Evolutionary conservation across 2,329 filamentous ascomycete genomes (phyloP), one percentile per base, ranked within the genome.

Genomic region (Pseudopyricularia cyperi): DNA sequence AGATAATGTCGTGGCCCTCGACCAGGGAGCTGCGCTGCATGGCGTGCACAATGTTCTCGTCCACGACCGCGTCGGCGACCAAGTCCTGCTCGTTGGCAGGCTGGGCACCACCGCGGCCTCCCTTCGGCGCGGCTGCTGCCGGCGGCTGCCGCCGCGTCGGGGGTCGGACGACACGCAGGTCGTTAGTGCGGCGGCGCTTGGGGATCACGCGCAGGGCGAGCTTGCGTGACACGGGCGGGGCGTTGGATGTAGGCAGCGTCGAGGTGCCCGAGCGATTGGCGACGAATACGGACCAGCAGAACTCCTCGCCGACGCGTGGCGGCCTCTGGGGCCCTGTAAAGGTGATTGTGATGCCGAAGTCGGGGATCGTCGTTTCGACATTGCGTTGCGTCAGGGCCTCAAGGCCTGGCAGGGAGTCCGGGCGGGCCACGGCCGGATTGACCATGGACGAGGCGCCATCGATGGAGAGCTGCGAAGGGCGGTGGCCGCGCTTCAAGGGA

Each of bases 311-410:
- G 0, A 81, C 75, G 53, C 71, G 73, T 24, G 87, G 71, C 51
- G 75, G 71, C 22, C 66, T 61, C 12, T 65, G 55, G 33, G 85
- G 84, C 0, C 77, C 81, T 6, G 76, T 78, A 61, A 93, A 83
- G 39, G 84, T 89, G 68, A 91, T 80, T 34, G 83, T 87, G 53
- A 91, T 77, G 54, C 85, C 85, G 50, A 87, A 78, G 54, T 84
- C 76, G 3, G 76, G 75, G 37, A 79, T 63, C 50, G 69, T 60
- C 47, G 71, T 65, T 49, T 78, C 75, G 12, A 58, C 57, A 34
- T 65, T 66, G 57, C 66, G 68, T 52, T 64, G 63, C 47, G 71
- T 70, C 52, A 76, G 67, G 26, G 79, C 73, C 58, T 83, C 77
- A 46, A 83, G 72, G 26, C 71, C 68, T 11, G 80, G 80, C 2